These are phyloP conservation scores for Ustilago tritici DNA, from an alignment of 1,284 basidiomycete genomes.

Conservation along the genomic window DNA sequence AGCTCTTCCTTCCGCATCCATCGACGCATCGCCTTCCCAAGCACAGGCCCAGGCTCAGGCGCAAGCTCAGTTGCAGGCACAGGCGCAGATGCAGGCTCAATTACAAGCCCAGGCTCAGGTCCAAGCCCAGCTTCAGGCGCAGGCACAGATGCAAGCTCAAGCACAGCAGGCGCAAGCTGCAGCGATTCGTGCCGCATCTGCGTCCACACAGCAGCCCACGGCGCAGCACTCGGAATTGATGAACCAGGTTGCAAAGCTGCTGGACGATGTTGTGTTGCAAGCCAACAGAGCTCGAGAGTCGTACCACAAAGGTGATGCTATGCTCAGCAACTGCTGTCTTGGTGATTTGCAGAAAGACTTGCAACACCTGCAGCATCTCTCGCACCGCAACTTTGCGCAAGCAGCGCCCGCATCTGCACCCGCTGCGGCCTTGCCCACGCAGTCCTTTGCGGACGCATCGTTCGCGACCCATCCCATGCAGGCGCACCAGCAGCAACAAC, in stretches of 20 bases:
- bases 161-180: constrained; percentile 36
- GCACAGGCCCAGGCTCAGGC: constrained; percentile 18
- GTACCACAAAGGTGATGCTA: constrained; percentile 57
- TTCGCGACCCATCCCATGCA: constrained; percentile 20
- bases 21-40: constrained; percentile 24
- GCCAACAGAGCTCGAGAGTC: constrained; percentile 57
- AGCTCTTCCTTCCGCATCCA: constrained; percentile 10
- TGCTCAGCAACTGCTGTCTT: constrained; percentile 54
- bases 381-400: constrained; percentile 48
- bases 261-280: constrained; percentile 57
- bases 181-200: constrained; percentile 31
- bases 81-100: constrained; percentile 24
- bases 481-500: constrained; percentile 16
- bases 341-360: constrained; percentile 58
- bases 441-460: constrained; percentile 16
- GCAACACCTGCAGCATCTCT: constrained; percentile 56
- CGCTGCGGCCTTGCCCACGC: constrained; percentile 19
- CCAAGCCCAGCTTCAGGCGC: constrained; percentile 30
- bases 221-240: constrained; percentile 35
- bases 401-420: constrained; percentile 8
- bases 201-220: constrained; percentile 23
- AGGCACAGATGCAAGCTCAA: constrained; percentile 28
- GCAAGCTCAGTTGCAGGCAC: constrained; percentile 18
- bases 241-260: constrained; percentile 53
- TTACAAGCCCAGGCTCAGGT: constrained; percentile 18